Evolutionary conservation across 2,329 filamentous ascomycete species (phyloP), one percentile per base, ranked within the genome.

Genomic region (Claviceps quebecensis): DNA sequence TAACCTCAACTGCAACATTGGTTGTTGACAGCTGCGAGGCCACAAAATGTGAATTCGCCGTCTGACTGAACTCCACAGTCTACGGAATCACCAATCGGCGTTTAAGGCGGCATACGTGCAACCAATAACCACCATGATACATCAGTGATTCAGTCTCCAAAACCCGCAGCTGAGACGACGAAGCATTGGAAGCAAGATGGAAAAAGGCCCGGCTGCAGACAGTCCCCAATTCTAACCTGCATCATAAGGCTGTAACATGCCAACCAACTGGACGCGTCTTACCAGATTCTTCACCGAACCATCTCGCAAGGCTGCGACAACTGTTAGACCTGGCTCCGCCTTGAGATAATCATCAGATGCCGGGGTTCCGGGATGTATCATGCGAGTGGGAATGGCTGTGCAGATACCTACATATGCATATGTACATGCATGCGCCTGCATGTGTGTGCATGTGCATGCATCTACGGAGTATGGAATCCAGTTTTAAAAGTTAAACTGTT

Each of bases 221-320:
- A 34, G 9, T 34, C 9, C 29, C 29, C 9, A 11, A 34, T 34
- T 34, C 29, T 34, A 34, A 34, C 9, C 26, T 34, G 29, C 29
- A 34, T 34, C n/a, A 48, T 37, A 39, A 39, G 37, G 19, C 40
- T 40, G 44, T 8, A 11, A 17, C 17, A 14, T 34, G 4, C 23
- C 29, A 34, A 34, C 29, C 29, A 34, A 11, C 41, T 22, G 17
- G 8, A 29, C 43, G 39, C 36, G 14, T 48, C 29, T 48, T 39
- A 9, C 50, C 45, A 38, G 11, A 48, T 48, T 52, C 13, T 26
- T 48, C 45, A 52, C 50, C 50, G 50, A 52, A 34, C 29, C 29
- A 34, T 34, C 29, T 6, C 23, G 14, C 16, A 37, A 37, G 13
- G 19, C 16, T 38, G 23, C 4, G 48, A 17, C 29, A 49, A 22